Conservation (phyloP, 2,329 filamentous ascomycete genomes). For the Penicillium brasilianum region DNA sequence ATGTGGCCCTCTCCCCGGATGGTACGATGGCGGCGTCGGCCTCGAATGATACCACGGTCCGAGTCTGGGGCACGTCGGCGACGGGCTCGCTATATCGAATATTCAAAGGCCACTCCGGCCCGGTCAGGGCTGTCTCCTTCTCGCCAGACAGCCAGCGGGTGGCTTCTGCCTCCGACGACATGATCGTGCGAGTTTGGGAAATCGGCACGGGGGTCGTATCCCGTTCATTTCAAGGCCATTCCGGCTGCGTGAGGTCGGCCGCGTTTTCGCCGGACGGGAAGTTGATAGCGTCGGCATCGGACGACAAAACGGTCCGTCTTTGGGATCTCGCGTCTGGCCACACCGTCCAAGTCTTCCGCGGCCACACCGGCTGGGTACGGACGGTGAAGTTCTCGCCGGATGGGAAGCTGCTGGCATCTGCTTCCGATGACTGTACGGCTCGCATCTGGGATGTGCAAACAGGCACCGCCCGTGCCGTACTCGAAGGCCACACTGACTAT, state of each 20-base stretch:
- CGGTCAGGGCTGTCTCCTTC: conserved; percentile 28
- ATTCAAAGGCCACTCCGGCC: conserved; percentile 26
- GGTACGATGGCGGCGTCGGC: conserved; percentile 11
- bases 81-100: conserved; percentile 16
- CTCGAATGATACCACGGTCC: conserved; percentile 14
- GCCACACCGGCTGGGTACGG: conserved; percentile 20
- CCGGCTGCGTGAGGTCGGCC: conserved; percentile 22
- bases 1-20: conserved; percentile 20
- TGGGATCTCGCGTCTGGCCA: conserved; percentile 28
- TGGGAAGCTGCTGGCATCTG: conserved; percentile 21
- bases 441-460: conserved; percentile 18
- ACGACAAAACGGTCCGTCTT: conserved; percentile 31
- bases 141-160: conserved; percentile 30
- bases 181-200: conserved; percentile 21
- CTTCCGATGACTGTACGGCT: conserved; percentile 14
- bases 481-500: conserved; percentile 27
- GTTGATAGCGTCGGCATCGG: conserved; percentile 33
- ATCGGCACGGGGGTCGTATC: conserved; percentile 6
- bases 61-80: conserved; percentile 13
- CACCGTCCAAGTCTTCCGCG: conserved; percentile 18
- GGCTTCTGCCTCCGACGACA: conserved; percentile 17
- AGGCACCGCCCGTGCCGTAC: conserved; percentile 13
- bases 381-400: conserved; percentile 35
- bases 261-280: conserved; percentile 35
- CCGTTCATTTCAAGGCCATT: conserved; percentile 30